A percentile compares a stretch with the other conserved stretches of the same genome.
phyloP scores from a whole-genome alignment of 2,329 filamentous ascomycete species.

The Simplicillium aogashimaense region DNA sequence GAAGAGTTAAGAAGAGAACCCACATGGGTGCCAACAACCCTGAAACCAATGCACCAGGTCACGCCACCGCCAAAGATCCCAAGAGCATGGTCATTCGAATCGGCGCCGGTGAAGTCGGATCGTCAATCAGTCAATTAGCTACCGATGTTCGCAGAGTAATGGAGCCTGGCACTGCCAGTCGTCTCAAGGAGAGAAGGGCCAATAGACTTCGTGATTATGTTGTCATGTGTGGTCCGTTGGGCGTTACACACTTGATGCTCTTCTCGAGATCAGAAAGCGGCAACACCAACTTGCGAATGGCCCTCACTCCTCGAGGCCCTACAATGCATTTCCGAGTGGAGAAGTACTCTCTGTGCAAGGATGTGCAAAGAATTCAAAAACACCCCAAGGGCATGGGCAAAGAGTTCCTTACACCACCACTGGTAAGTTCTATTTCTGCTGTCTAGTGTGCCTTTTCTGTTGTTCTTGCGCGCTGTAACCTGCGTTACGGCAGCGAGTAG shows the following conservation, averaged over 20 bases:
- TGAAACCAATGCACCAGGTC: constrained; percentile 44
- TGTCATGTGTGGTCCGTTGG: constrained; percentile 88
- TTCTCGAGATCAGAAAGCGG: constrained; percentile 85
- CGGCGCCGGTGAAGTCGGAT: constrained; percentile 85
- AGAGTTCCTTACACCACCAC: constrained; percentile 74
- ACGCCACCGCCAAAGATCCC: constrained; percentile 59
- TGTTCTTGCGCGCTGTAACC: too few species aligned
- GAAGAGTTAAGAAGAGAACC: constrained; percentile 80
- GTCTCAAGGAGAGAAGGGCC: constrained; percentile 78
- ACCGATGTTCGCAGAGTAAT: constrained; percentile 87
- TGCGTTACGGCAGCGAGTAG: too few species aligned
- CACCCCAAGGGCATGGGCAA: constrained; percentile 75
- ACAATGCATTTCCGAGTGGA: constrained; percentile 92
- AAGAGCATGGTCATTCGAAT: constrained; percentile 99
- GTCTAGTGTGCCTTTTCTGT: too few species aligned
- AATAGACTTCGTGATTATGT: constrained; percentile 89
- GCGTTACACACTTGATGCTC: constrained; percentile 84
- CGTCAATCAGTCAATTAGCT: constrained; percentile 83
- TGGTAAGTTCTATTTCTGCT: constrained; percentile 39
- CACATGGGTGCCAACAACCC: constrained; percentile 60
- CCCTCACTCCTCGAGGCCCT: constrained; percentile 79
- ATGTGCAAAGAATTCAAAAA: constrained; percentile 75
- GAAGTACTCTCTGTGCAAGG: constrained; percentile 88
- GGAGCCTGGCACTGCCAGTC: constrained; percentile 86
- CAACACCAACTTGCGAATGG: constrained; percentile 85